phyloP scores from a whole-genome alignment of 2,329 filamentous ascomycete species.

The Beauveria brongniartii region DNA sequence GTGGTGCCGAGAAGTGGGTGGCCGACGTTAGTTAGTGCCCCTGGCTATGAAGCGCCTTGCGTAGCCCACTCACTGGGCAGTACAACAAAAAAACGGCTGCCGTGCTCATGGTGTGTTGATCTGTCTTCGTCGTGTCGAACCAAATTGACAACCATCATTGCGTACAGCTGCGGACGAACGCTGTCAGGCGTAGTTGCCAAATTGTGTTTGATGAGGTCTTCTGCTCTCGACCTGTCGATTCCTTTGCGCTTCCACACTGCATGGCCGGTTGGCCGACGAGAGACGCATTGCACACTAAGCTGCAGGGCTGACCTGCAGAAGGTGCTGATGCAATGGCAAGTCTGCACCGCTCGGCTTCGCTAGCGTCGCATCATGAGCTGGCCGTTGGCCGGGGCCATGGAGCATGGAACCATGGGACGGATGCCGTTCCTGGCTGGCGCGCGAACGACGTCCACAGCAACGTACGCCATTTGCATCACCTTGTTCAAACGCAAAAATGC shows the following conservation, averaged over 20 bases:
- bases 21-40: too few relatives aligned
- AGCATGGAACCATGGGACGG: not conserved
- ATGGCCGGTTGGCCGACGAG: not conserved
- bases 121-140: not conserved
- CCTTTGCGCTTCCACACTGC: not conserved
- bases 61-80: not conserved
- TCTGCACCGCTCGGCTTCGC: not conserved
- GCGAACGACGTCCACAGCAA: too few relatives aligned
- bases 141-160: not conserved
- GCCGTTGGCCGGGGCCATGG: not conserved
- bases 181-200: not conserved
- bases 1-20: too few relatives aligned
- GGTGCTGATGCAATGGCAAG: not conserved
- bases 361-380: not conserved
- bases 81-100: not conserved
- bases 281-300: not conserved
- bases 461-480: too few relatives aligned
- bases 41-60: not conserved
- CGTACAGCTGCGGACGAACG: not conserved
- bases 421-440: not conserved
- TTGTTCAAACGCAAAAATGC: too few relatives aligned
- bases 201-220: not conserved
- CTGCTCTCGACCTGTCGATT: not conserved
- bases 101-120: not conserved
- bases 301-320: not conserved